Evolutionary conservation across 306 rosid genomes (phyloP).

Genomic region (Begonia peltatifolia): DNA sequence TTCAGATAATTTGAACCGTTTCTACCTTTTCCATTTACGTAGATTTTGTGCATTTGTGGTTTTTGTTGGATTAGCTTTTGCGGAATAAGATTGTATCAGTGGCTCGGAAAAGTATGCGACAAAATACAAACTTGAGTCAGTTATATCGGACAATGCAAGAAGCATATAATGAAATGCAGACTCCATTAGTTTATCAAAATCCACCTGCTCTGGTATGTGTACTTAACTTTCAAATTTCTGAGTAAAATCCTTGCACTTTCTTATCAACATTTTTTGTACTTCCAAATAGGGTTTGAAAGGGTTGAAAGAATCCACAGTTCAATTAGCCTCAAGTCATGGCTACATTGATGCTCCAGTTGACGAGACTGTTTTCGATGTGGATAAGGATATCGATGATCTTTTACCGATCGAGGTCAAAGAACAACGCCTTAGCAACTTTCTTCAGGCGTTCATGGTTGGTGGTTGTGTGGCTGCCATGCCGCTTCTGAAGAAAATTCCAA

Average conservation of each 20-base stretch:
- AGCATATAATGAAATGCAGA: slow-evolving; percentile 80
- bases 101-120: slow-evolving; percentile 58
- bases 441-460: slow-evolving; percentile 71
- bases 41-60: neutral
- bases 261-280: neutral
- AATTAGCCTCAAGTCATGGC: slow-evolving; percentile 59
- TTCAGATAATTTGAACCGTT: neutral
- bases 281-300: slow-evolving; percentile 55
- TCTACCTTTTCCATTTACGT: neutral
- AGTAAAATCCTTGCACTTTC: too few relatives aligned
- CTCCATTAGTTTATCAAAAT: slow-evolving; percentile 73
- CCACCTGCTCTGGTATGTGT: slow-evolving; percentile 54
- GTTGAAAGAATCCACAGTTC: slow-evolving; percentile 77
- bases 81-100: slow-evolving; percentile 66
- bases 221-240: neutral
- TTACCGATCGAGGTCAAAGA: slow-evolving; percentile 88
- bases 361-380: slow-evolving; percentile 68
- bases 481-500: slow-evolving; percentile 76
- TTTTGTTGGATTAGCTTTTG: slow-evolving; percentile 45
- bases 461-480: slow-evolving; percentile 94
- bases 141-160: slow-evolving; percentile 71
- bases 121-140: slow-evolving; percentile 62
- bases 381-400: slow-evolving; percentile 82
- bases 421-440: slow-evolving; percentile 86
- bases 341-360: slow-evolving; percentile 86